Evolutionary conservation across 2,329 filamentous ascomycete genomes (phyloP), one percentile per base, ranked within the genome.

Genomic region (Penicillium sp.): DNA sequence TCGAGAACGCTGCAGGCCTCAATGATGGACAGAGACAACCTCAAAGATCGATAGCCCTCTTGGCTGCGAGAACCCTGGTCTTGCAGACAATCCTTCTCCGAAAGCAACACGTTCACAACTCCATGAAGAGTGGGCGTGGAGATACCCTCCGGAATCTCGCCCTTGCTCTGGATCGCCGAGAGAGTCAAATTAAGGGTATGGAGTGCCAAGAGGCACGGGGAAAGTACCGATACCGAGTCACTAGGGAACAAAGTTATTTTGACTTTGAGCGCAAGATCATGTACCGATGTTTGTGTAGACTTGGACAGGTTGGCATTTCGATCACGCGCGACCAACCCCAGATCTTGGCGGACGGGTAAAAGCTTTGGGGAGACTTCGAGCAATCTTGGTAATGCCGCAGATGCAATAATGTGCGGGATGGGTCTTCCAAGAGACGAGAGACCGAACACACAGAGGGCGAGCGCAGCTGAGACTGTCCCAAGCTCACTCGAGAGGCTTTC

Each of bases 401-500:
- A 52, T 38, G 64, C 55, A 44, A 63, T 52, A 29, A 61, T 55
- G 40, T 63, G 60, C 11, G 65, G 59, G 27, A 64, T 51, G 24
- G 58, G 48, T 33, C 61, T 60, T n/a, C 59, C 54, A 6, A 52
- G 43, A 25, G 61, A 61, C 24, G 64, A 56, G 13, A 73, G 47
- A 11, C 51, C 58, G 50, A 64, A 70, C 5, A 63, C 62, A 50
- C 63, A 67, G 9, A 66, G 50, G 37, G 59, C 55, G 27, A 73
- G 54, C 11, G 63, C 62, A 11, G 54, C 50, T 24, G 62, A 63
- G 13, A 71, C 49, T 33, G 63, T 55, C 61, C 90, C 85, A 1
- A 74, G 68, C 59, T 85, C 80, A 42, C 74, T 73, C 1, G 74
- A 76, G 8, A 86, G 73, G 37, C 80, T 78, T 39, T 79, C 75